Conservation (phyloP, 805 yeast genomes). For the Cephaloascus albidus region DNA sequence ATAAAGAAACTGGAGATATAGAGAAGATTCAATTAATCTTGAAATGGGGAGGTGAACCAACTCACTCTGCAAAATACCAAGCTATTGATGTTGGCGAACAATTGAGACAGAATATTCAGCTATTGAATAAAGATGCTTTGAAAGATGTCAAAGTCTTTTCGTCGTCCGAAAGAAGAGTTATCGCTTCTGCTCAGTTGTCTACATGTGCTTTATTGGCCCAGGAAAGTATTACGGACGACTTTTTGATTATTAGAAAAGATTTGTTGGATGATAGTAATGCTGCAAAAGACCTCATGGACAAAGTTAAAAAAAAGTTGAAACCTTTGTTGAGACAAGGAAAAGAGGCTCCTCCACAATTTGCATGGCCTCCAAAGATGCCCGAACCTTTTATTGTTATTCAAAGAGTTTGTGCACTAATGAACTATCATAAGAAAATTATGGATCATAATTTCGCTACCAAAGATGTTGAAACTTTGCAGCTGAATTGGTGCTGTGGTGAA, state of each 20-base stretch:
- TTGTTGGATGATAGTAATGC: constrained; percentile 94
- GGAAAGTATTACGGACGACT: constrained; percentile 67
- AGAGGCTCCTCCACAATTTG: constrained; percentile 94
- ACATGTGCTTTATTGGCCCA: constrained; percentile 66
- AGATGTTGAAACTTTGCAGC: constrained; percentile 61
- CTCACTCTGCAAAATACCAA: constrained; percentile 93
- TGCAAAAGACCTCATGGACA: constrained; percentile 95
- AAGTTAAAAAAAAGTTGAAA: constrained; percentile 92
- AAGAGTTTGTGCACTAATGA: constrained; percentile 92
- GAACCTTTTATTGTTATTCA: constrained; percentile 92
- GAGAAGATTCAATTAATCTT: constrained; percentile 93
- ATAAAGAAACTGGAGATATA: constrained; percentile 54
- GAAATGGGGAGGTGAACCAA: constrained; percentile 99
- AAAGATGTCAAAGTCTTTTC: constrained; percentile 82
- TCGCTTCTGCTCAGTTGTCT: constrained; percentile 85
- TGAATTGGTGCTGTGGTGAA: constrained; percentile 94
- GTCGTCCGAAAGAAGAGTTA: constrained; percentile 90
- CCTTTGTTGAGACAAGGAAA: constrained; percentile 92
- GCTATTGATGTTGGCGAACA: constrained; percentile 95
- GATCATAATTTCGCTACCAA: constrained; percentile 63
- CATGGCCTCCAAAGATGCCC: constrained; percentile 99
- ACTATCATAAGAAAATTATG: constrained; percentile 79
- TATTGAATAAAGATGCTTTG: constrained; percentile 76
- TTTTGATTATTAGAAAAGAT: constrained; percentile 78
- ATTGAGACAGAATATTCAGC: constrained; percentile 81